These are phyloP conservation scores for Sarocladium strictum DNA, from an alignment of 2,329 filamentous ascomycete genomes.

Conservation along the genomic window DNA sequence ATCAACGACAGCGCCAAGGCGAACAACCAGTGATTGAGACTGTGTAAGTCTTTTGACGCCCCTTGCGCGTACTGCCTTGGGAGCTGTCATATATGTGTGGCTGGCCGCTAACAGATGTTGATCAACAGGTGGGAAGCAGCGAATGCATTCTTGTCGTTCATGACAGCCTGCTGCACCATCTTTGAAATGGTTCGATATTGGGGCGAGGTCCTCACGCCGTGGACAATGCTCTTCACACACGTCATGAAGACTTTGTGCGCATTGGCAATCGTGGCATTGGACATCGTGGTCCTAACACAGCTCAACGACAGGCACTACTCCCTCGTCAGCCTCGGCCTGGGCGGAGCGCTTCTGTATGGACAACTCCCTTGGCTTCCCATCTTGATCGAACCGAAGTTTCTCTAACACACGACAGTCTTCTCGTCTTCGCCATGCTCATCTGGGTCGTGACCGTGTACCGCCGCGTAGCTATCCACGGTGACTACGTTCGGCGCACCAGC, in stretches of 20 bases:
- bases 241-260: constrained; percentile 44
- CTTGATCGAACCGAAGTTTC: not conserved
- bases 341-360: constrained; percentile 40
- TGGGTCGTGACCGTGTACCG: constrained; percentile 44
- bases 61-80: too few relatives aligned
- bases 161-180: constrained; percentile 40
- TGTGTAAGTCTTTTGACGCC: constrained; percentile 35
- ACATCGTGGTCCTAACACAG: constrained; percentile 44
- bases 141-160: constrained; percentile 43
- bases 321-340: constrained; percentile 34
- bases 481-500: constrained; percentile 40
- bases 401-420: constrained; percentile 24
- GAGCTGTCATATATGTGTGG: not conserved
- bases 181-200: constrained; percentile 41
- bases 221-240: constrained; percentile 46
- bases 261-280: constrained; percentile 40
- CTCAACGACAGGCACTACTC: constrained; percentile 41
- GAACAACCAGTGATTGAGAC: constrained; percentile 39
- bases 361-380: not conserved
- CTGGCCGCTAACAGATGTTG: not conserved
- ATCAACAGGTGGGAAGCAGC: constrained; percentile 45
- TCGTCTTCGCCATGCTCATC: constrained; percentile 35
- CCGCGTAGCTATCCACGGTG: constrained; percentile 41
- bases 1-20: constrained; percentile 33
- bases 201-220: constrained; percentile 46